Base-by-base conservation (phyloP, 192 early-diverging fungal genomes). In the Kickxella alabastrina region DNA sequence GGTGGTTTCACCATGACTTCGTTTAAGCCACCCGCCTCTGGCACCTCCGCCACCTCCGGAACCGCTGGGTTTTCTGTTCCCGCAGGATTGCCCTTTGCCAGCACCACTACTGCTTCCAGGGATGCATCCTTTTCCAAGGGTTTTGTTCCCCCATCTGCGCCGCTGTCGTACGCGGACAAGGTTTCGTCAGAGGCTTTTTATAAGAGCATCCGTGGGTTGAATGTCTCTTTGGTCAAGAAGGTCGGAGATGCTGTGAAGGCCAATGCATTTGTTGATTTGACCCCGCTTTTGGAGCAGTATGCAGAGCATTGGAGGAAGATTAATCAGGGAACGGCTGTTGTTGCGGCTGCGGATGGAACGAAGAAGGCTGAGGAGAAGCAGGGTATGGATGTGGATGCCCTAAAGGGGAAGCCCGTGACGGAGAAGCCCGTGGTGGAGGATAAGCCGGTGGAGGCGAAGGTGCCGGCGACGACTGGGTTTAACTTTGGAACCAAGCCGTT, bases 191-290 rank as follows among this genome's bases (percentile, higher is more conserved):
- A 32, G 24, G 57, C 57, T 29, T 61, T 60, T 22, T 71, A 59
- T 43, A 65, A 54, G 17, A 62, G 63, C 34, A 59, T 77, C 36
- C 75, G 75, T 19, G 75, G 75, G 6, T 64, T 77, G 13, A 77
- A 77, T 38, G 56, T 66, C n/a, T 71, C 68, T 34, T 32, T 77
- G 32, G 55, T 72, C 29, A 71, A 59, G 32, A 58, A 65, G 36
- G 67, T 77, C 22, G 23, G 13, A 15, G 64, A 62, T 36, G 68
- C 68, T 2, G 29, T 77, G 14, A 35, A 38, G 0, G 41, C 21
- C 17, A 68, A 77, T 21, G 52, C 63, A 13, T 77, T 77, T 65
- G 67, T 59, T 17, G 59, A 77, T 28, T 49, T 77, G 21, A 59
- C 58, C 3, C 68, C 67, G 22, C 39, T 77, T 24, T 54, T 77